Percentiles rank a stretch among this genome's conserved stretches.
These are phyloP conservation scores for Trichoderma harzianum DNA, from an alignment of 2,329 filamentous ascomycete genomes.

Conservation along the genomic window DNA sequence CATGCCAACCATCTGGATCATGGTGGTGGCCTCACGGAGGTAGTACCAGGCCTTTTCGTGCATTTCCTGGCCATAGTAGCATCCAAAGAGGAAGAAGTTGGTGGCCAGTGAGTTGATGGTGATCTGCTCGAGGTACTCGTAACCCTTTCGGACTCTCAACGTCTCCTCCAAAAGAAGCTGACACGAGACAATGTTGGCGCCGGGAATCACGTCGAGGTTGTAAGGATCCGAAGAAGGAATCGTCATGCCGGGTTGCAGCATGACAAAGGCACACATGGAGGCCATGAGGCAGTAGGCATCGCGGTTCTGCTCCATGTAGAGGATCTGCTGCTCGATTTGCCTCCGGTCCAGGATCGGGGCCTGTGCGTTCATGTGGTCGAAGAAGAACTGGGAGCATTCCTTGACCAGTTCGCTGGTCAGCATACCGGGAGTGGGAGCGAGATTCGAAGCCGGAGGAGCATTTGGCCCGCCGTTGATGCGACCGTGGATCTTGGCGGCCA, in stretches of 20 bases:
- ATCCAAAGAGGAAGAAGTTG: slow-evolving; percentile 76
- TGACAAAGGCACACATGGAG: slow-evolving; percentile 64
- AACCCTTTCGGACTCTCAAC: slow-evolving; percentile 60
- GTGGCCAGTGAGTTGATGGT: slow-evolving; percentile 61
- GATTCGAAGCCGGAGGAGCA: slow-evolving; percentile 44
- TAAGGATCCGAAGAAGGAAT: slow-evolving; percentile 56
- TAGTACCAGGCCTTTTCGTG: slow-evolving; percentile 79
- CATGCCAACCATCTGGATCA: slow-evolving; percentile 60
- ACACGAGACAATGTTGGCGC: slow-evolving; percentile 60
- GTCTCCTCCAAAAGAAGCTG: slow-evolving; percentile 66
- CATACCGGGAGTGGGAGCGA: slow-evolving; percentile 57
- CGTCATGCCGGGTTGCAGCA: slow-evolving; percentile 66
- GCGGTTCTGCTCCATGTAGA: slow-evolving; percentile 59
- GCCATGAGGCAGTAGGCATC: slow-evolving; percentile 64
- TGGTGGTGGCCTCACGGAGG: slow-evolving; percentile 70
- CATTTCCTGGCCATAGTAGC: slow-evolving; percentile 66
- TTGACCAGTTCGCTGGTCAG: slow-evolving; percentile 62
- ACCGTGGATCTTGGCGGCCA: slow-evolving; percentile 59
- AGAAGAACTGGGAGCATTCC: slow-evolving; percentile 65
- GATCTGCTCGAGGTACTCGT: slow-evolving; percentile 56
- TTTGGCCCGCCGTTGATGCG: slow-evolving; percentile 54
- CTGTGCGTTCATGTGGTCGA: slow-evolving; percentile 62
- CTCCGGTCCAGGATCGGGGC: slow-evolving; percentile 61
- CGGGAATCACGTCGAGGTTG: slow-evolving; percentile 54
- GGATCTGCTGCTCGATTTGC: slow-evolving; percentile 54